Conservation (phyloP, 352 stramenopile genomes). For the Phytophthora hybrid region DNA sequence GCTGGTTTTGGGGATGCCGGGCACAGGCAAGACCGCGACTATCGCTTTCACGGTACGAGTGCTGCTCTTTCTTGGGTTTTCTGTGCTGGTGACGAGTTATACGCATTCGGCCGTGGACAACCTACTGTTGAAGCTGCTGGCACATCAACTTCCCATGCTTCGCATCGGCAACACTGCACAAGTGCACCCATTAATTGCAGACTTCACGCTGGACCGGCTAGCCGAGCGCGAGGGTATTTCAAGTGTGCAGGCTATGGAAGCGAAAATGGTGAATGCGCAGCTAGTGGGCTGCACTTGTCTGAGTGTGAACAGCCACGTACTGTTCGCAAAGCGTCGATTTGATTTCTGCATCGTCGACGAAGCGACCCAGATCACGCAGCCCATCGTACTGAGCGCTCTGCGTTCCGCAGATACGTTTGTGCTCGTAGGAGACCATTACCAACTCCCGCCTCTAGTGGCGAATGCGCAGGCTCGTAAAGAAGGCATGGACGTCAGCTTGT, state of each 20-base stretch:
- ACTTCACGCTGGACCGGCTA: slow-evolving; percentile 60
- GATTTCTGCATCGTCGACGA: slow-evolving; percentile 99
- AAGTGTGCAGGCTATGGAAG: slow-evolving; percentile 60
- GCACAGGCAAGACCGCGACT: slow-evolving; percentile 97
- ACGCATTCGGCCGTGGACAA: slow-evolving; percentile 99
- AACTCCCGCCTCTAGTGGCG: slow-evolving; percentile 96
- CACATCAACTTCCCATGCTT: slow-evolving; percentile 68
- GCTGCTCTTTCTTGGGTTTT: slow-evolving; percentile 91
- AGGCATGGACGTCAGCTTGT: slow-evolving; percentile 91
- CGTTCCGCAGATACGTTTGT: slow-evolving; percentile 95
- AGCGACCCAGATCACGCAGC: slow-evolving; percentile 98
- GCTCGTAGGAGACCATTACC: slow-evolving; percentile 98
- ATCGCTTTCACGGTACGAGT: slow-evolving; percentile 95
- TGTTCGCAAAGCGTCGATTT: slow-evolving; percentile 91
- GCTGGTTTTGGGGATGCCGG: slow-evolving; percentile 95
- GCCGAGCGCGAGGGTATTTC: slow-evolving; percentile 37
- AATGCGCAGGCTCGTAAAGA: slow-evolving; percentile 88
- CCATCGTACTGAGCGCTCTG: slow-evolving; percentile 94
- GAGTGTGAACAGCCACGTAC: slow-evolving; percentile 75
- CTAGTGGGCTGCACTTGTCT: slow-evolving; percentile 84
- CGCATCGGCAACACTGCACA: slow-evolving; percentile 77
- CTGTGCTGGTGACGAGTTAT: slow-evolving; percentile 97
- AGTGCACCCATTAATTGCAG: slow-evolving; percentile 73
- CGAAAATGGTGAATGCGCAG: slow-evolving; percentile 55
- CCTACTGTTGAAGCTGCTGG: slow-evolving; percentile 94